Evolutionary conservation across 495 filamentous ascomycete species (phyloP), one percentile per base, ranked within the genome.

Genomic region (Thermothielavioides terrestris): DNA sequence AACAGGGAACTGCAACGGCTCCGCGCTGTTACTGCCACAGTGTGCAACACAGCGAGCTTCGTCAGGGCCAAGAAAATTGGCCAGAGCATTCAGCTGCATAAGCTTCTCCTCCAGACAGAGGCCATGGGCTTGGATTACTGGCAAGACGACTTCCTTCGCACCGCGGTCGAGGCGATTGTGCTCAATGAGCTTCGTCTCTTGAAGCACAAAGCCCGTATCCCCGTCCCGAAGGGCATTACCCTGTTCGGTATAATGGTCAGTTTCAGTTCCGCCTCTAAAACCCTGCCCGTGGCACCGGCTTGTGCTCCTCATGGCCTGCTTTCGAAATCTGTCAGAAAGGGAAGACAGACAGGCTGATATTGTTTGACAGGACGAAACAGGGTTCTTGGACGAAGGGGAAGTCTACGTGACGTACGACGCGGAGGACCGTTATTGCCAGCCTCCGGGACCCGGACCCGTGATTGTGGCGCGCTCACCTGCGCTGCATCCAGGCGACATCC

Each of bases 281-380:
- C n/a, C n/a, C n/a, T n/a, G n/a, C n/a, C n/a, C n/a, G n/a, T n/a
- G n/a, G n/a, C n/a, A n/a, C n/a, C n/a, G n/a, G n/a, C n/a, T n/a
- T n/a, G n/a, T n/a, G n/a, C n/a, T n/a, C n/a, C n/a, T n/a, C n/a
- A n/a, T n/a, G n/a, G n/a, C n/a, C n/a, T n/a, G n/a, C n/a, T n/a
- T n/a, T n/a, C n/a, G n/a, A n/a, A n/a, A n/a, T n/a, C n/a, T n/a
- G n/a, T n/a, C n/a, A n/a, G n/a, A n/a, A n/a, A n/a, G n/a, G n/a
- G n/a, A n/a, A n/a, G n/a, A n/a, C n/a, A n/a, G n/a, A n/a, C n/a
- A n/a, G n/a, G n/a, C n/a, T n/a, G n/a, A n/a, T n/a, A n/a, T n/a
- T n/a, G n/a, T n/a, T n/a, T n/a, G n/a, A n/a, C n/a, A n/a, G n/a
- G 88, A 94, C 54, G 88, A 94, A 64, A 88, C 84, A 1, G 79